Evolutionary conservation across 768 basidiomycete species (phyloP).

Genomic region (Leucosporidium scottii): DNA sequence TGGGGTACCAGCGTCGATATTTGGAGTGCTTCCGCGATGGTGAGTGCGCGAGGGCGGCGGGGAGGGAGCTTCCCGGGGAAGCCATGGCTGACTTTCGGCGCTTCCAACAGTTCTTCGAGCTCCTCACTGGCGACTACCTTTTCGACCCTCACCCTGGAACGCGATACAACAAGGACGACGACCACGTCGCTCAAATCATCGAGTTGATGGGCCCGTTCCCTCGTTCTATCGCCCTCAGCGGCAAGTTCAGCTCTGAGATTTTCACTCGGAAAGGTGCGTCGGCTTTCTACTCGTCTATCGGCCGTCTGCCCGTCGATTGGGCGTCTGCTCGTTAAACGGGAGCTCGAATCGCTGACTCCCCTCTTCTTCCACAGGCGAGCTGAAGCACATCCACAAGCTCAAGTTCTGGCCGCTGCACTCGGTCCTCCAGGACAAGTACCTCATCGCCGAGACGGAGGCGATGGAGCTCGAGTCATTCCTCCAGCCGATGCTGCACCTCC

Average conservation of each 20-base stretch:
- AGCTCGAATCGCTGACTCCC: background rate
- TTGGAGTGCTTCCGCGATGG: constrained; percentile 93
- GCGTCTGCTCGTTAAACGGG: background rate
- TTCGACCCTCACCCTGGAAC: constrained; percentile 95
- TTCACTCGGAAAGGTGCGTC: constrained; percentile 86
- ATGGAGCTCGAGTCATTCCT: constrained; percentile 74
- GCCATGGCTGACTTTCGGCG: background rate
- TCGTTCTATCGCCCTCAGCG: constrained; percentile 69
- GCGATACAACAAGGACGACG: constrained; percentile 92
- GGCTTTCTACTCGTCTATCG: constrained; percentile 4
- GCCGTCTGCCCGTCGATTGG: too few species aligned
- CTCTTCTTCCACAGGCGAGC: constrained; percentile 53
- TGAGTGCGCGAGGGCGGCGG: constrained; percentile 45
- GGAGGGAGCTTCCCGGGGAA: background rate
- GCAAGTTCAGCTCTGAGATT: constrained; percentile 89
- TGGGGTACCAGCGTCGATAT: constrained; percentile 95
- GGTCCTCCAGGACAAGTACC: constrained; percentile 73
- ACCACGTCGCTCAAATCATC: constrained; percentile 93
- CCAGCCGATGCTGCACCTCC: constrained; percentile 78
- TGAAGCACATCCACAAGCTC: constrained; percentile 87
- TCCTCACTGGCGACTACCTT: constrained; percentile 87
- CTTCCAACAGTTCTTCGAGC: constrained; percentile 68
- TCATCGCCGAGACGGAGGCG: constrained; percentile 76
- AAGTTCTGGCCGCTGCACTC: constrained; percentile 79
- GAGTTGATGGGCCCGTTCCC: constrained; percentile 90